A percentile compares a stretch with the other conserved stretches of the same genome.
phyloP scores from a whole-genome alignment of 1,284 basidiomycete species.

The Trichosporon asahii region DNA sequence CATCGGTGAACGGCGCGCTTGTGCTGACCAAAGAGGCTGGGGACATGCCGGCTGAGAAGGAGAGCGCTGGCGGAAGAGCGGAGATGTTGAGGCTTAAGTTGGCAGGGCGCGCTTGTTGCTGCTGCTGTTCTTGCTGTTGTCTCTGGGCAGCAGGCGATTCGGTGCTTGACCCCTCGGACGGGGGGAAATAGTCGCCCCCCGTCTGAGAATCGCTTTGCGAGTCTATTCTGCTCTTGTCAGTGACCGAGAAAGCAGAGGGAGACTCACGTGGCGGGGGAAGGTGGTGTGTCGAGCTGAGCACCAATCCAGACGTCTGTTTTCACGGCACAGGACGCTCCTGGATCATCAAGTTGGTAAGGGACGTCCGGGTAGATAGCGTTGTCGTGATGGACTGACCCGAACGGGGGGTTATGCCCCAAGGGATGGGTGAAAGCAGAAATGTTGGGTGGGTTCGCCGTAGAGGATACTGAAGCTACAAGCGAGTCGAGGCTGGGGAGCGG shows the following conservation, averaged over 20 bases:
- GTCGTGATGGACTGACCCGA: constrained; percentile 12
- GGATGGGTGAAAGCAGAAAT: constrained; percentile 7
- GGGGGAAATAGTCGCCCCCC: constrained; percentile 46
- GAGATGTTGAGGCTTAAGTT: constrained; percentile 43
- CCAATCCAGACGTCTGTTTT: constrained; percentile 40
- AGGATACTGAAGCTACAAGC: constrained; percentile 32
- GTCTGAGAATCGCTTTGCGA: constrained; percentile 41
- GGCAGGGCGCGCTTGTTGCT: constrained; percentile 25
- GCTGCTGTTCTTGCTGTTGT: constrained; percentile 3
- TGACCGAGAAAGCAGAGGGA: neutral
- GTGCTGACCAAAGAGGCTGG: constrained; percentile 38
- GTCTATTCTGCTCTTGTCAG: constrained; percentile 34
- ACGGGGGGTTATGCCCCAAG: constrained; percentile 7
- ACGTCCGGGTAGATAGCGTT: constrained; percentile 22
- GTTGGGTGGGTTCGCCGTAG: constrained; percentile 25
- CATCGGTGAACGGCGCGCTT: constrained; percentile 41
- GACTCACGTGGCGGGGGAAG: constrained; percentile 48
- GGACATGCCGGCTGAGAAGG: constrained; percentile 27
- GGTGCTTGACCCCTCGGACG: constrained; percentile 31
- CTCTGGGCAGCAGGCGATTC: constrained; percentile 22
- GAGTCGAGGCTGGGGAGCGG: constrained; percentile 25
- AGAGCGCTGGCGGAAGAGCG: constrained; percentile 26
- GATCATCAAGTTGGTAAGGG: constrained; percentile 17
- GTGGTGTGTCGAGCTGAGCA: constrained; percentile 33
- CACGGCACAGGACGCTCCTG: constrained; percentile 21